Percentiles rank a stretch among this genome's conserved stretches.
These are phyloP conservation scores for Bryum argenteum DNA, from an alignment of 225 moss, liverwort and hornwort genomes.

Conservation along the genomic window DNA sequence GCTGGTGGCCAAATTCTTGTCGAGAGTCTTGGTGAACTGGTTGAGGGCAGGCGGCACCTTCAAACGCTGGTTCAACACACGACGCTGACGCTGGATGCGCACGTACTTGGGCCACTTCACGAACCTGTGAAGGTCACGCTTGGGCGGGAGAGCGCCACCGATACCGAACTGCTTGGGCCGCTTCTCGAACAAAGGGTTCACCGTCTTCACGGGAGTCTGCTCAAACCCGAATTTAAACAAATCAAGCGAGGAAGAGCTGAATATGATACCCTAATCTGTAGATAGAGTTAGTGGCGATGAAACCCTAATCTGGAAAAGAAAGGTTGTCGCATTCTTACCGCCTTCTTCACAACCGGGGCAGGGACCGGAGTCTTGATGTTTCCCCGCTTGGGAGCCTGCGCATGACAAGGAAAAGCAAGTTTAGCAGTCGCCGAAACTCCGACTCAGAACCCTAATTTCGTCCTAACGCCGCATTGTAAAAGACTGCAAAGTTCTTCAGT, in stretches of 20 bases:
- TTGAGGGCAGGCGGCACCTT: constrained; percentile 93
- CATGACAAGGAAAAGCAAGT: not conserved
- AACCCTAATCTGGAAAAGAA: not conserved
- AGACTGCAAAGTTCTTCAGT: not conserved
- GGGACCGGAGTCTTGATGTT: constrained; percentile 65
- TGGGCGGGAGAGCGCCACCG: constrained; percentile 91
- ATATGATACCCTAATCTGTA: too few relatives aligned
- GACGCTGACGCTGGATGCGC: constrained; percentile 91
- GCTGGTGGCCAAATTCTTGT: constrained; percentile 80
- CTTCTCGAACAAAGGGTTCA: constrained; percentile 85
- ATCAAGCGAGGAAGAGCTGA: not conserved
- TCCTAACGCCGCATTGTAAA: not conserved
- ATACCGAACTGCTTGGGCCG: constrained; percentile 93
- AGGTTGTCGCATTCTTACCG: constrained; percentile 9
- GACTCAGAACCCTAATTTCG: constrained; percentile 18
- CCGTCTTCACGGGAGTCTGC: constrained; percentile 67
- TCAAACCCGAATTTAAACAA: not conserved
- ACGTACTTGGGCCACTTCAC: constrained; percentile 99
- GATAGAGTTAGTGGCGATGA: too few relatives aligned
- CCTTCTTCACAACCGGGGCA: constrained; percentile 64
- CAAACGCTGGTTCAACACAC: constrained; percentile 88
- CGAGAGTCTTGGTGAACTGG: constrained; percentile 90
- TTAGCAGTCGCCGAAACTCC: not conserved
- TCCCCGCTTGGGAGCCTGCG: constrained; percentile 81
- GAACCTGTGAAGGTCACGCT: constrained; percentile 88